These are phyloP conservation scores for Fusarium armeniacum DNA, from an alignment of 2,329 filamentous ascomycete species.

Conservation along the genomic window DNA sequence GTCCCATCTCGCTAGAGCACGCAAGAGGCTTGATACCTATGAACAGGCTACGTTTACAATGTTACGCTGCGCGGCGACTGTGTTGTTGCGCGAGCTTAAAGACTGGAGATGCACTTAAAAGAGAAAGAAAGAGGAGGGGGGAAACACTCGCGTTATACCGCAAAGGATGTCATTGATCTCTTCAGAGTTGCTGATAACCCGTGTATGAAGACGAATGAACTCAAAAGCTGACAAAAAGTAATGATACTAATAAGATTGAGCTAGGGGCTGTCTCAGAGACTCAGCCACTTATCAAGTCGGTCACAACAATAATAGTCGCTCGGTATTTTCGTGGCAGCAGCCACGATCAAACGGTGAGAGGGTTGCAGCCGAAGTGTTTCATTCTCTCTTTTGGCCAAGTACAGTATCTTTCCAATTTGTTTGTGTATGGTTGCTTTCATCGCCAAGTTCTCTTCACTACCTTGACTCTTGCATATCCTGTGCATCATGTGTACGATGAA, in stretches of 20 bases:
- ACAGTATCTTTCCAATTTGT: conserved; percentile 5
- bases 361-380: conserved; percentile 37
- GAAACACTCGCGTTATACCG: conserved; percentile 4
- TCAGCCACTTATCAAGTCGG: conserved; percentile 22
- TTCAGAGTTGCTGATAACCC: not conserved
- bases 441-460: conserved; percentile 7
- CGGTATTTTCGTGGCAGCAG: conserved; percentile 29
- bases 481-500: conserved; percentile 21
- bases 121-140: not conserved
- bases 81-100: conserved; percentile 16
- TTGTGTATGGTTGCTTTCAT: conserved; percentile 22
- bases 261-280: conserved; percentile 34
- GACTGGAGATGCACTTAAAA: conserved; percentile 4
- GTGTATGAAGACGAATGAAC: not conserved
- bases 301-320: conserved; percentile 13
- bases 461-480: conserved; percentile 7
- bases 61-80: conserved; percentile 38
- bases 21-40: conserved; percentile 28
- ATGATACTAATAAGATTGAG: conserved; percentile 11
- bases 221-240: conserved; percentile 15
- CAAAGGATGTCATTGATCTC: conserved; percentile 5
- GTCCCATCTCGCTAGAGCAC: conserved; percentile 33
- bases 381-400: conserved; percentile 11
- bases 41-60: conserved; percentile 29
- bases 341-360: conserved; percentile 30